A percentile compares a stretch with the other conserved stretches of the same genome.
Conservation (phyloP, 306 rosid genomes). For the Glycine soja region DNA sequence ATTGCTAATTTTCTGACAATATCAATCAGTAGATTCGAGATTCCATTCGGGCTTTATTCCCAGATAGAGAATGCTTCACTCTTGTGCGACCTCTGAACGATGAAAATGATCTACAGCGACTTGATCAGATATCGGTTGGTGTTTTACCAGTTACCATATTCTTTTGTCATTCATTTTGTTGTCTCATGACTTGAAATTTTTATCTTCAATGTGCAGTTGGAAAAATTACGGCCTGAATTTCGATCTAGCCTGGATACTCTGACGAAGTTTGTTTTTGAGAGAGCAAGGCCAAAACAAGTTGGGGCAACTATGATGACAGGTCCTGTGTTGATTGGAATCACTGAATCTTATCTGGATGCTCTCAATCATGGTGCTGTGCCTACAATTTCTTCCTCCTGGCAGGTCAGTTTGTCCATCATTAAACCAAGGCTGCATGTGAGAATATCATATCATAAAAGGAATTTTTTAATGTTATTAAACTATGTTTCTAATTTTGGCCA, state of each 20-base stretch:
- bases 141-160: neutral
- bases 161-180: neutral
- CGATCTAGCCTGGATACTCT: constrained; percentile 73
- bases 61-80: constrained; percentile 83
- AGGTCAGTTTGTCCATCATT: constrained; percentile 55
- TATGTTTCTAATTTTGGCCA: constrained; percentile 10
- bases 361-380: constrained; percentile 88
- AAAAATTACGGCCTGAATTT: constrained; percentile 77
- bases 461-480: neutral
- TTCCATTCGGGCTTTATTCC: constrained; percentile 78
- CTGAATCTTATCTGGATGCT: constrained; percentile 82
- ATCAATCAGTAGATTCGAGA: constrained; percentile 70
- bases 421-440: constrained; percentile 1
- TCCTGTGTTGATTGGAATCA: constrained; percentile 75
- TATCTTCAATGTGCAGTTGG: constrained; percentile 57
- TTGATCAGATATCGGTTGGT: constrained; percentile 74
- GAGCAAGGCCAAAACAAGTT: constrained; percentile 86
- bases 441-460: neutral
- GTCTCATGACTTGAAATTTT: neutral
- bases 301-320: constrained; percentile 89
- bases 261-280: constrained; percentile 79
- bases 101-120: constrained; percentile 74
- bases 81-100: constrained; percentile 81
- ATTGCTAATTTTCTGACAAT: constrained; percentile 40
- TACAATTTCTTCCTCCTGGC: constrained; percentile 86